Conservation (phyloP, 31 red algal species). For the Pterothamnion heteromorphum region DNA sequence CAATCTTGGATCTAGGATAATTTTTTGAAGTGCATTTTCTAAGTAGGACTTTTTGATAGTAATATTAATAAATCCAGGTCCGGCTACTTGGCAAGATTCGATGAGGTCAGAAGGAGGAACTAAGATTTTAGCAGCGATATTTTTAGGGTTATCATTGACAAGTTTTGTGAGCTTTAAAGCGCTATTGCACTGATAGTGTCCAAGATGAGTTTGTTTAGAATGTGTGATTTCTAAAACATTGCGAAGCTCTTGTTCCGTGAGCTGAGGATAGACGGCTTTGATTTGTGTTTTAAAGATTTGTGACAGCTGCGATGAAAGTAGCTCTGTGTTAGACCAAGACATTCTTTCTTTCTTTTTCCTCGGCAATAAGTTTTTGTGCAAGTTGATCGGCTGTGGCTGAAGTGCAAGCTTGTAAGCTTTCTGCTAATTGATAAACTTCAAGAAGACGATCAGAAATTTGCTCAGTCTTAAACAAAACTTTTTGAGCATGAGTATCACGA, state of each 20-base stretch:
- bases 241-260: conserved; percentile 48
- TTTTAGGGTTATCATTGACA: conserved; percentile 58
- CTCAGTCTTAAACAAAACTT: no score
- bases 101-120: conserved; percentile 62
- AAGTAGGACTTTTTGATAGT: conserved; percentile 73
- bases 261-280: no score
- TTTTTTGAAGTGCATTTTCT: conserved; percentile 46
- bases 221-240: conserved; percentile 75
- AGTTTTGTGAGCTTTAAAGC: conserved; percentile 78
- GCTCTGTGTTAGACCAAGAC: no score
- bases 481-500: no score
- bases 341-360: no score
- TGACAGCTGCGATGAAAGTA: no score
- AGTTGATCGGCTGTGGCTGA: no score
- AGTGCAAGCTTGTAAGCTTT: no score
- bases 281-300: no score
- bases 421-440: no score
- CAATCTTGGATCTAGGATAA: conserved; percentile 63
- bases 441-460: no score
- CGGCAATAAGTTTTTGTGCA: no score
- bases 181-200: conserved; percentile 94
- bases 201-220: conserved; percentile 82
- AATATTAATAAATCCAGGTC: conserved; percentile 95
- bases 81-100: conserved; percentile 62
- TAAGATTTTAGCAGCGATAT: conserved; percentile 73